phyloP scores from a whole-genome alignment of 306 rosid species.

The Casuarina cunninghamiana region DNA sequence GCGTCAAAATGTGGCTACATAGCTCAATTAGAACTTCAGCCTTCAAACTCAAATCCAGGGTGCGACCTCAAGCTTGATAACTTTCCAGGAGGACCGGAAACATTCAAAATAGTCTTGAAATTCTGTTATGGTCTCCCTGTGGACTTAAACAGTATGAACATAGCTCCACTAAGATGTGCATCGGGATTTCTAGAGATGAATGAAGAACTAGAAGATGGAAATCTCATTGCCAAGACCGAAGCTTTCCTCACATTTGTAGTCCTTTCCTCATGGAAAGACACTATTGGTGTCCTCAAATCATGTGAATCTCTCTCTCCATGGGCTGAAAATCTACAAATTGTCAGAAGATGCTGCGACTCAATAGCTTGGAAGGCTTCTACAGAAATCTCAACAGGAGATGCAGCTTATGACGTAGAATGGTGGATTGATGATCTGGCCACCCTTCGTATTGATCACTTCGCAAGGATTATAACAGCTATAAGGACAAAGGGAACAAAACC shows the following conservation, averaged over 20 bases:
- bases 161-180: slow-evolving; percentile 88
- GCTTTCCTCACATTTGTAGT: slow-evolving; percentile 90
- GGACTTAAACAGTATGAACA: slow-evolving; percentile 63
- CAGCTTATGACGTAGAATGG: slow-evolving; percentile 55
- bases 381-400: slow-evolving; percentile 42
- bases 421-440: slow-evolving; percentile 58
- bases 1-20: slow-evolving; percentile 86
- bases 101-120: slow-evolving; percentile 66
- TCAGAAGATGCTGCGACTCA: slow-evolving; percentile 94
- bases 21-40: slow-evolving; percentile 53
- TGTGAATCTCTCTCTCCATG: slow-evolving; percentile 84
- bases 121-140: slow-evolving; percentile 88
- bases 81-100: slow-evolving; percentile 82
- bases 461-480: slow-evolving; percentile 64
- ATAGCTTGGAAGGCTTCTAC: slow-evolving; percentile 80
- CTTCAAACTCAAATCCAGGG: slow-evolving; percentile 48
- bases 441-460: slow-evolving; percentile 67
- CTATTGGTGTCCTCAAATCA: slow-evolving; percentile 68
- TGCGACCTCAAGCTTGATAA: slow-evolving; percentile 65
- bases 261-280: slow-evolving; percentile 90
- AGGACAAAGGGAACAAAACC: slow-evolving; percentile 63
- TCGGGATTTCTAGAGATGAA: slow-evolving; percentile 93
- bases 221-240: slow-evolving; percentile 79
- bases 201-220: slow-evolving; percentile 82
- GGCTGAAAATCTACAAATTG: slow-evolving; percentile 92